These are phyloP conservation scores for Yamadazyma oceani DNA, from an alignment of 1,139 yeast genomes.

Conservation along the genomic window DNA sequence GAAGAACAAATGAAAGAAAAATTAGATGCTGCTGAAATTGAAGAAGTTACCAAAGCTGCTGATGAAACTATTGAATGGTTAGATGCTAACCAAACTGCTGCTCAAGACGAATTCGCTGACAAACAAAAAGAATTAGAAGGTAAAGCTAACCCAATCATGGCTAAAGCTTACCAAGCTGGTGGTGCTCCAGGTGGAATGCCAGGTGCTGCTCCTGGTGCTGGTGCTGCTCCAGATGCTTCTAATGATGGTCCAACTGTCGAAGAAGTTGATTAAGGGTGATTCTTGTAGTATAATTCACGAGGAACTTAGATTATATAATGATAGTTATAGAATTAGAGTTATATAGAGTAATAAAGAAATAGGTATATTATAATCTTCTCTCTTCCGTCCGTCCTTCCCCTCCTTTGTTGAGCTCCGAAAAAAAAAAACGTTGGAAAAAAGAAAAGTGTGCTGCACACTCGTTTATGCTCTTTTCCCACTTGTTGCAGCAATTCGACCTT, in stretches of 20 bases:
- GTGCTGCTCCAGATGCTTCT: constrained; percentile 52
- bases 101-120: constrained; percentile 84
- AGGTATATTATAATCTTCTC: no score
- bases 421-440: constrained; percentile 1
- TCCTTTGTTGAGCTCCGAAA: not conserved
- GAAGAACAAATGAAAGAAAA: constrained; percentile 83
- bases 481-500: not conserved
- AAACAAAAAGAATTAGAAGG: constrained; percentile 93
- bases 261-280: constrained; percentile 74
- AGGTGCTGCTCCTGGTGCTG: constrained; percentile 54
- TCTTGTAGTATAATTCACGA: not conserved
- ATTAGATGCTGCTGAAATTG: constrained; percentile 78
- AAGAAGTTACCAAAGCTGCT: constrained; percentile 78
- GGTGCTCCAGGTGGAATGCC: constrained; percentile 52
- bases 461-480: constrained; percentile 2
- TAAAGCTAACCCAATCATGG: constrained; percentile 91
- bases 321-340: constrained; percentile 3
- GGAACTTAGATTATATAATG: not conserved
- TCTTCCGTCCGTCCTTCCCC: no score
- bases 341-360: constrained; percentile 1
- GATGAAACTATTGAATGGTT: constrained; percentile 86
- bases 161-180: constrained; percentile 84
- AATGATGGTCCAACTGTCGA: constrained; percentile 90
- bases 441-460: constrained; percentile 1
- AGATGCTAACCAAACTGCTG: constrained; percentile 83